Evolutionary conservation across 2,329 filamentous ascomycete genomes (phyloP).

Genomic region (Cladophialophora immunda): DNA sequence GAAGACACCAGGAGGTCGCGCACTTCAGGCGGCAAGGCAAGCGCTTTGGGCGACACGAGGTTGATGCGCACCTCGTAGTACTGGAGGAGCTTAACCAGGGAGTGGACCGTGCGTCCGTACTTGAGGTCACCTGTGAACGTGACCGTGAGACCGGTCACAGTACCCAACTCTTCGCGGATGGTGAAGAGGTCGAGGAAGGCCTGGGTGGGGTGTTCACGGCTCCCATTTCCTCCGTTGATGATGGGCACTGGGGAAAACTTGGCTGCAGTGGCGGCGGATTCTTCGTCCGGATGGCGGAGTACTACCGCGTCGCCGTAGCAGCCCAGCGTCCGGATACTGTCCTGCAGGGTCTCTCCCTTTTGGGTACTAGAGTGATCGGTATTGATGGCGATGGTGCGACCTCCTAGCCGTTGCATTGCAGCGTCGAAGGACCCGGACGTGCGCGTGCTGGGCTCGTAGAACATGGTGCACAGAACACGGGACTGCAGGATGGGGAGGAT

Average conservation of each 20-base stretch:
- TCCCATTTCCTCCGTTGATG: slow-evolving; percentile 97
- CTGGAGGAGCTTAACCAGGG: slow-evolving; percentile 88
- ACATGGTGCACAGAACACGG: slow-evolving; percentile 87
- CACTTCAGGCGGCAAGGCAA: slow-evolving; percentile 79
- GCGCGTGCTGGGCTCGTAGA: slow-evolving; percentile 96
- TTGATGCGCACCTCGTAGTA: slow-evolving; percentile 97
- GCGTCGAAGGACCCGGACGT: slow-evolving; percentile 97
- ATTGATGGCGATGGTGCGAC: slow-evolving; percentile 81
- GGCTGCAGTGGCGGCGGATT: slow-evolving; percentile 80
- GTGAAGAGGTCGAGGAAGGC: slow-evolving; percentile 98
- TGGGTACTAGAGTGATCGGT: slow-evolving; percentile 86
- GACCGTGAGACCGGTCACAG: slow-evolving; percentile 92
- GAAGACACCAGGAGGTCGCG: slow-evolving; percentile 74
- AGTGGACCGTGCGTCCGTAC: slow-evolving; percentile 95
- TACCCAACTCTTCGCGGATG: slow-evolving; percentile 95
- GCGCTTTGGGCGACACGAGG: slow-evolving; percentile 82
- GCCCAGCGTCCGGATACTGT: slow-evolving; percentile 90
- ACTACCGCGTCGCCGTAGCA: slow-evolving; percentile 96
- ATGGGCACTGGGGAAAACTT: slow-evolving; percentile 90
- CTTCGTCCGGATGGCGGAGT: slow-evolving; percentile 88
- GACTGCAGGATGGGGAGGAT: slow-evolving; percentile 87
- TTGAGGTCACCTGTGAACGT: slow-evolving; percentile 94
- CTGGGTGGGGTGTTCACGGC: slow-evolving; percentile 95
- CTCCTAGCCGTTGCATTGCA: slow-evolving; percentile 97
- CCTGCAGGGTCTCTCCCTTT: slow-evolving; percentile 93